Evolutionary conservation across 345 rosid genomes (phyloP).

Genomic region (Citrus reticulata): DNA sequence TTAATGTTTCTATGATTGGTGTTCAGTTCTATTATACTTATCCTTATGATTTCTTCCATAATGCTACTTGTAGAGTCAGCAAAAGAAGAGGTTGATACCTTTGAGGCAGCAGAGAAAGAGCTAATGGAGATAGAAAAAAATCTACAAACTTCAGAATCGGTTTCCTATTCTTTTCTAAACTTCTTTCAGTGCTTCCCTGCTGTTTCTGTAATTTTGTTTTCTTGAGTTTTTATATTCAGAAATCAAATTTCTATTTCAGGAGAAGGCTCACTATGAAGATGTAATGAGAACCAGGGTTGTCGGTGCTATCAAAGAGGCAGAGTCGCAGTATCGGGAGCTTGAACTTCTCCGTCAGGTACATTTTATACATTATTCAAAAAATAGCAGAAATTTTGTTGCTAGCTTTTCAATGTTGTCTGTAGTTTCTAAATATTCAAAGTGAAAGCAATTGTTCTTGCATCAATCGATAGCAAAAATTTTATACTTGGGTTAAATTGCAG

Average conservation of each 20-base stretch:
- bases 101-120: conserved; percentile 72
- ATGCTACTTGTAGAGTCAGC: conserved; percentile 53
- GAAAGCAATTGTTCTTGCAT: not conserved
- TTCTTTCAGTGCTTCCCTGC: conserved; percentile 8
- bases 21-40: not conserved
- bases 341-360: conserved; percentile 55
- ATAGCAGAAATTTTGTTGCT: not conserved
- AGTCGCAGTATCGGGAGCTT: conserved; percentile 52
- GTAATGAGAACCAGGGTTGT: conserved; percentile 75
- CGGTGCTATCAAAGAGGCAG: conserved; percentile 61
- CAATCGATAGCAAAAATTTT: not conserved
- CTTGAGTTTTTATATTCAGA: conserved; percentile 16
- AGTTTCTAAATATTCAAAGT: conserved; percentile 1
- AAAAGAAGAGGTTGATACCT: conserved; percentile 65
- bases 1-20: not conserved
- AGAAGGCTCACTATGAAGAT: conserved; percentile 67
- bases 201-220: conserved; percentile 3
- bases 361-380: conserved; percentile 1
- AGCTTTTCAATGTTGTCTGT: not conserved
- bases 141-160: conserved; percentile 55
- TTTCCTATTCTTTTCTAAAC: conserved; percentile 25
- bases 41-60: not conserved
- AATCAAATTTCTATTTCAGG: conserved; percentile 44
- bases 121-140: conserved; percentile 67
- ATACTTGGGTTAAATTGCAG: conserved; percentile 38